Evolutionary conservation across 129 eudicot genomes (phyloP), one percentile per base, ranked within the genome.

Genomic region (Tagetes erecta): DNA sequence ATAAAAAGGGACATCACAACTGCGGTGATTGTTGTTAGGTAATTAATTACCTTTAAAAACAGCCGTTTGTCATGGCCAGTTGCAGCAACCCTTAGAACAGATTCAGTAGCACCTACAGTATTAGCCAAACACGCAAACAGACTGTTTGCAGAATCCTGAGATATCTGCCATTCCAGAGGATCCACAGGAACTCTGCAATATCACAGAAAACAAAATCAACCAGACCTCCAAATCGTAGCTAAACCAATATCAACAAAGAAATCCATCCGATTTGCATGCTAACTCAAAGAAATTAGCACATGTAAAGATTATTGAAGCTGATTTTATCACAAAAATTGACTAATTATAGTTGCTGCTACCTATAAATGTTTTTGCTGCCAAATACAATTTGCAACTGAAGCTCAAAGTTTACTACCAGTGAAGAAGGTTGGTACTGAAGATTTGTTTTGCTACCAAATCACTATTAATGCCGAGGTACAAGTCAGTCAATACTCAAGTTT

Each of bases 61-160:
- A 95, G 83, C 72, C 96, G 86, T 67, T 95, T 95, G 79, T 95
- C 99, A 45, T 95, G 99, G 53, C 97, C 99, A 9, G 97, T 88
- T 35, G 99, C 99, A 67, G 99, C 97, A 65, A 95, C 92, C 56
- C 99, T 81, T 37, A 95, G 89, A 74, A 95, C 99, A 60, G 99
- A 95, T 86, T 95, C 99, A 51, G 99, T 86, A 5, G 99, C 99
- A 77, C 99, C 99, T 64, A 95, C 85, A n/a, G 97, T 91, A 76
- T 95, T 95, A 38, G 97, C 99, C 77, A 95, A 82, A 82, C 94
- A 88, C 6, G 99, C 99, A 79, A 91, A 86, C 40, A 88, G 73
- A 58, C 83, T 51, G 39, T 82, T 88, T 0, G 99, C 99, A 8
- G 96, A 79, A 78, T 95, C 97, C 86, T 91, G 99, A 12, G 99